Percentiles rank a stretch among this genome's conserved stretches.
phyloP scores from a whole-genome alignment of 164 flowering plant genomes.

The Aristolochia contorta region DNA sequence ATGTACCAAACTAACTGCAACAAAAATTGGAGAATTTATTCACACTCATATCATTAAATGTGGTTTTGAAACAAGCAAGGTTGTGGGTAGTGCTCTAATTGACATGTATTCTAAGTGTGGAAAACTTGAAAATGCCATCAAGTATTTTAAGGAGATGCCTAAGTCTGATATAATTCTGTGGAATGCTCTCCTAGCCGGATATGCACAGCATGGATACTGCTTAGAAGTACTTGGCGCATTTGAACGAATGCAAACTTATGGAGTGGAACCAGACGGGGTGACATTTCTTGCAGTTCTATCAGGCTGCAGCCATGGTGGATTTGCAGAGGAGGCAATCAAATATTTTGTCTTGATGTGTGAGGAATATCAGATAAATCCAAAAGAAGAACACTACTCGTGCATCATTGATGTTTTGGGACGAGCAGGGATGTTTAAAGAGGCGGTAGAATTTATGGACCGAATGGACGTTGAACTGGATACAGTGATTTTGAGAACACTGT shows the following conservation, averaged over 20 bases:
- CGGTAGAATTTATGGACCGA: constrained; percentile 5
- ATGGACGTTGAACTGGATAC: constrained; percentile 5
- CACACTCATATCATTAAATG: constrained; percentile 9
- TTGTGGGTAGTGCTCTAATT: constrained; percentile 9
- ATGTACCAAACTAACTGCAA: constrained; percentile 7
- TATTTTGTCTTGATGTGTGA: constrained; percentile 9
- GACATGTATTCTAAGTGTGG: constrained; percentile 16
- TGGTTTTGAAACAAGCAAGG: constrained; percentile 5
- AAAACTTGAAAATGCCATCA: constrained; percentile 5
- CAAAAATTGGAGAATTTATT: constrained; percentile 9
- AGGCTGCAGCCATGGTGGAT: constrained; percentile 16
- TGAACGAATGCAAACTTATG: constrained; percentile 5
- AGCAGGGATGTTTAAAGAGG: constrained; percentile 13
- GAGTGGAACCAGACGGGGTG: constrained; percentile 11
- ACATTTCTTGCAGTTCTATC: constrained; percentile 15
- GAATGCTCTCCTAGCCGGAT: constrained; percentile 13
- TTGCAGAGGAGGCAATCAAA: background rate
- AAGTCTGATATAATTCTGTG: constrained; percentile 12
- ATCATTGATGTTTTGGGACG: constrained; percentile 15
- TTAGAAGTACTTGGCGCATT: constrained; percentile 7
- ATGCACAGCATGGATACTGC: constrained; percentile 18
- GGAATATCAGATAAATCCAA: constrained; percentile 7
- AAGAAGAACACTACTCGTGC: constrained; percentile 9
- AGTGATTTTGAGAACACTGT: constrained; percentile 10
- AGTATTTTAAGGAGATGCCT: constrained; percentile 1